Conservation (phyloP, 2,329 filamentous ascomycete species). For the Aspergillus transmontanensis region DNA sequence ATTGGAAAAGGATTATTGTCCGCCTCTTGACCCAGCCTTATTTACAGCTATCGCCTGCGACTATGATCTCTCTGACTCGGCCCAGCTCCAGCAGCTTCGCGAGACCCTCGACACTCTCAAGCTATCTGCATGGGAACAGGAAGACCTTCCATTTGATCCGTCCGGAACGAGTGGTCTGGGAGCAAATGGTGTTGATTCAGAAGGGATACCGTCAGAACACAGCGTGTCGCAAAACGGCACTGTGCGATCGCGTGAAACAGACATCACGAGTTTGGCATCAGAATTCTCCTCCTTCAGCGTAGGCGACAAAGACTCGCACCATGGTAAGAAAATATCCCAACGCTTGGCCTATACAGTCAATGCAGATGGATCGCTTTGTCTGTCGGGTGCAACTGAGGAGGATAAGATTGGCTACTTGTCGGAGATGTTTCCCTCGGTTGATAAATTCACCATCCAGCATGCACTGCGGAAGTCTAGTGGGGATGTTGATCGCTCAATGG, state of each 20-base stretch:
- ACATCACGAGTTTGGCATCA: conserved; percentile 53
- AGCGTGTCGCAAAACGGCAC: conserved; percentile 34
- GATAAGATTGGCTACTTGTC: conserved; percentile 66
- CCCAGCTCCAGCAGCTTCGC: conserved; percentile 58
- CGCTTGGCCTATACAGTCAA: conserved; percentile 28
- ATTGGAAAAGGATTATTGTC: conserved; percentile 69
- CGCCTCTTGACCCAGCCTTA: conserved; percentile 74
- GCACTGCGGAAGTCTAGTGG: conserved; percentile 69
- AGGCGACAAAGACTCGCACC: conserved; percentile 20
- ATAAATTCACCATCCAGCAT: conserved; percentile 65
- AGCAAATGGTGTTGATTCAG: conserved; percentile 22
- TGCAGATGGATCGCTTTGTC: conserved; percentile 30
- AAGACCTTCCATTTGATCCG: conserved; percentile 69
- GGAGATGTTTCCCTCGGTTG: conserved; percentile 72
- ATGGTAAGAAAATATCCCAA: conserved; percentile 19
- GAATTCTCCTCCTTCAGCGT: conserved; percentile 44
- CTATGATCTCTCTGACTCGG: conserved; percentile 62
- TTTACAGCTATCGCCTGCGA: conserved; percentile 76
- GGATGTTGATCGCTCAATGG: conserved; percentile 70
- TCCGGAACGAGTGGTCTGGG: conserved; percentile 65
- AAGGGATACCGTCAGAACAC: conserved; percentile 28
- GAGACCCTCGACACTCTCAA: conserved; percentile 68
- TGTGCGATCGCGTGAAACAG: conserved; percentile 50
- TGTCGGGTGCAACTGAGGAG: conserved; percentile 45
- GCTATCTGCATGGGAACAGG: conserved; percentile 70